A percentile compares a stretch with the other conserved stretches of the same genome.
Conservation (phyloP, 257 asterid species). For the Solanum lycopersicoides region DNA sequence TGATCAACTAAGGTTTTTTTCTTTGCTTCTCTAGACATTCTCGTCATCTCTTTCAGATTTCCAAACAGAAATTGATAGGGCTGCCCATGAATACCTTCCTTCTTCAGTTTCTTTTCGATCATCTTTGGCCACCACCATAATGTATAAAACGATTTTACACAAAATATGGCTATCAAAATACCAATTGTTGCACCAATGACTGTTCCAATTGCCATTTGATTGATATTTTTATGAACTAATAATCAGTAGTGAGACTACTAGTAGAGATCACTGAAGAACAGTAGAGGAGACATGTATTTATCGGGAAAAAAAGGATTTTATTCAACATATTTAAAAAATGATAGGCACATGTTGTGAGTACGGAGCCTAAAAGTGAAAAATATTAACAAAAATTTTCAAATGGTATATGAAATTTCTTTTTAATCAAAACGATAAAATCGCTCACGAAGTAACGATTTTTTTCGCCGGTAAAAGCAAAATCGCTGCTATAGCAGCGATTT, state of each 20-base stretch:
- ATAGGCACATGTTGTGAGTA: too few species aligned
- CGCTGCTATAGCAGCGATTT: too few species aligned
- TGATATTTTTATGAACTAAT: not conserved
- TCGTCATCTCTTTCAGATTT: not conserved
- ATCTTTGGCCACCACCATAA: slow-evolving; percentile 22
- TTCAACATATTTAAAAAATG: too few species aligned
- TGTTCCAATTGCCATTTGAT: not conserved
- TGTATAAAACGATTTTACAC: not conserved
- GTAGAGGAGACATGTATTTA: too few species aligned
- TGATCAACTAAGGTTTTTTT: slow-evolving; percentile 9
- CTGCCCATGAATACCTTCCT: slow-evolving; percentile 4
- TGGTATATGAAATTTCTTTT: too few species aligned
- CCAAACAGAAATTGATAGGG: slow-evolving; percentile 16
- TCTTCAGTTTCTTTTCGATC: slow-evolving; percentile 3
- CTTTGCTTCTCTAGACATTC: slow-evolving; percentile 5
- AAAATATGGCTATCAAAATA: not conserved
- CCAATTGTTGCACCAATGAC: not conserved
- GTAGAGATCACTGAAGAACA: not conserved
- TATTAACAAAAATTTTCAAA: too few species aligned
- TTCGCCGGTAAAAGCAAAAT: too few species aligned
- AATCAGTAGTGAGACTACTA: not conserved
- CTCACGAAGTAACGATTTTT: too few species aligned
- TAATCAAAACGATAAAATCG: too few species aligned
- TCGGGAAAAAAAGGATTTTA: not conserved
- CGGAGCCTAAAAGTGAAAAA: too few species aligned